Conservation (phyloP, 176 grass and related monocot species). For the Poa annua region DNA sequence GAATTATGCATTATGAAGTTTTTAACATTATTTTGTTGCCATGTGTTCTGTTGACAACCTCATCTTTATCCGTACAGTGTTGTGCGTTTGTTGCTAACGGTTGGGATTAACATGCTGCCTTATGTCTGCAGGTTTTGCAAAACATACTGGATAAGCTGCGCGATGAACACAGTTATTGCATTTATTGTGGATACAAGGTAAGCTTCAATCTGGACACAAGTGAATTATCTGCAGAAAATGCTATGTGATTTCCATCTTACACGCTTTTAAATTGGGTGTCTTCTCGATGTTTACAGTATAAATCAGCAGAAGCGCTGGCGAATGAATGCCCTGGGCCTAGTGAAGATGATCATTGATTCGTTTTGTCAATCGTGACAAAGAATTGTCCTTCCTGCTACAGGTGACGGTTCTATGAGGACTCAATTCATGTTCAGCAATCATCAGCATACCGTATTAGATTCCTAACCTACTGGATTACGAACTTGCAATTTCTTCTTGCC, state of each 20-base stretch:
- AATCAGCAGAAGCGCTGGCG: slow-evolving; percentile 65
- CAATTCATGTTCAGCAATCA: slow-evolving; percentile 16
- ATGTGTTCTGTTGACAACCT: background rate
- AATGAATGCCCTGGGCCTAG: slow-evolving; percentile 69
- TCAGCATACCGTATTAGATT: slow-evolving; percentile 30
- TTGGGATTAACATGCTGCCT: slow-evolving; percentile 27
- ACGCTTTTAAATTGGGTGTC: background rate
- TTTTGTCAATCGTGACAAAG: slow-evolving; percentile 22
- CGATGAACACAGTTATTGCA: slow-evolving; percentile 69
- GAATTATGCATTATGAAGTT: background rate
- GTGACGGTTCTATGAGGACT: slow-evolving; percentile 28
- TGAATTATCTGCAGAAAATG: background rate
- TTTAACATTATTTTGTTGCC: background rate
- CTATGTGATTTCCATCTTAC: background rate
- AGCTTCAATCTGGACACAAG: slow-evolving; percentile 24
- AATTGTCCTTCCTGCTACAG: slow-evolving; percentile 38
- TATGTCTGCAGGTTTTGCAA: slow-evolving; percentile 64
- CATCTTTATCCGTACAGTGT: background rate
- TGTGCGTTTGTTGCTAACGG: background rate
- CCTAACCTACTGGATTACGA: background rate
- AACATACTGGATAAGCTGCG: slow-evolving; percentile 72
- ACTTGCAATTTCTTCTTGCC: background rate
- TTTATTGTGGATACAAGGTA: slow-evolving; percentile 89
- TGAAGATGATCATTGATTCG: slow-evolving; percentile 87
- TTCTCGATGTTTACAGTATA: slow-evolving; percentile 62